These are phyloP conservation scores for Zygoascus ofunaensis DNA, from an alignment of 805 yeast genomes.

Conservation along the genomic window DNA sequence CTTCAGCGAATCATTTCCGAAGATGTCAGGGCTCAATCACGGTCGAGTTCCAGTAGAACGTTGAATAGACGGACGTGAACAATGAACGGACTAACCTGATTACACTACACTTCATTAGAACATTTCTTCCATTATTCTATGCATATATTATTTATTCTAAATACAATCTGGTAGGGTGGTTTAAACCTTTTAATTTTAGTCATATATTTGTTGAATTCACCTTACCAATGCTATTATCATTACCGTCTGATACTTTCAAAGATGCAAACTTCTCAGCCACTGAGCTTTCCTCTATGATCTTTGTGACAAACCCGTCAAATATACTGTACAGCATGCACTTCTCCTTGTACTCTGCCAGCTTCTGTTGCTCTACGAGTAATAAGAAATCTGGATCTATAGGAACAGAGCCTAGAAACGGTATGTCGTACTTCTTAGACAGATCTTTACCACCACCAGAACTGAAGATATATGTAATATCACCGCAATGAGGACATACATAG, in stretches of 20 bases:
- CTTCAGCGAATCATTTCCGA: neutral
- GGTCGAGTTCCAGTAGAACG: neutral
- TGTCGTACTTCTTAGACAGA: conserved; percentile 50
- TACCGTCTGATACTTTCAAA: neutral
- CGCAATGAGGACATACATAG: conserved; percentile 86
- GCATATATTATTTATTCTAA: no score
- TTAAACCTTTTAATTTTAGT: no score
- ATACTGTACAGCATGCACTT: conserved; percentile 33
- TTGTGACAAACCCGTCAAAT: conserved; percentile 34
- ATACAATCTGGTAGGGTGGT: no score
- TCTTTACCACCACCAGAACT: conserved; percentile 85
- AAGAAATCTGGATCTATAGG: conserved; percentile 93
- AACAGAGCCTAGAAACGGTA: conserved; percentile 73
- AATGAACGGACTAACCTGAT: no score
- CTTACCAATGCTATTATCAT: neutral
- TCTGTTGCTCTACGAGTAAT: conserved; percentile 68
- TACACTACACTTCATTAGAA: no score
- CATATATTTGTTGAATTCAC: neutral
- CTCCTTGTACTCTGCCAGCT: conserved; percentile 21
- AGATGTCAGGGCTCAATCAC: neutral
- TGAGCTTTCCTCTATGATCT: neutral
- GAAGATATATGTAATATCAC: conserved; percentile 79
- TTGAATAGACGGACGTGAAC: no score
- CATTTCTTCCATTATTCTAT: no score
- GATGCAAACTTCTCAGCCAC: neutral